Base-by-base conservation (phyloP, 108 stramenopile genomes). In the Cyclotella kingstonii region DNA sequence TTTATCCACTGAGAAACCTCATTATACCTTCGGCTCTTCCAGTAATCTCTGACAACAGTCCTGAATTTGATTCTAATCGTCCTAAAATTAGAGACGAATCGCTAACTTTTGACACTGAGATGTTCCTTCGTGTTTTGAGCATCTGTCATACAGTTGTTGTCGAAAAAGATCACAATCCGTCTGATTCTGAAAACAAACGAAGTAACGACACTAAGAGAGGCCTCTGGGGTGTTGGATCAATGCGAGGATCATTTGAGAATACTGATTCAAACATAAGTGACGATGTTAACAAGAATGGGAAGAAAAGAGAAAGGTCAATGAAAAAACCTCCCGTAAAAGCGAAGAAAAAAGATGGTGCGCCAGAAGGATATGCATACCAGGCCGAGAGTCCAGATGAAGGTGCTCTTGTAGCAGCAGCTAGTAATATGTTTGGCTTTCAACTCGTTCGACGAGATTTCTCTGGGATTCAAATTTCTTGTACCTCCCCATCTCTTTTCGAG, bases 331-430 rank as follows among this genome's bases (percentile, higher is more conserved):
- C n/a, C n/a, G n/a, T 11, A 25, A 46, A 60, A 18, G 48, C 60
- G 31, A 80, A 81, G 66, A 77, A 71, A 17, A 44, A 79, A 9
- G 91, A 93, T 52, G 91, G 91, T 12, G 89, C 93, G 4, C 93
- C 93, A 17, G 38, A 57, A 8, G 93, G 93, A 11, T 84, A 53
- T 55, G 81, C 79, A 3, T 95, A 93, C 61, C 91, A 93, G 61
- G 94, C 94, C 4, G 94, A 95, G 61, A 89, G 87, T 77, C 94
- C 94, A 4, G 94, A 95, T 43, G 94, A 95, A 74, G 88, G 87
- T 35, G 94, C 94, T 0, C 82, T 95, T 22, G 94, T 95, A 23
- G 70, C 81, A 6, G 89, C 82, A 15, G 87, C 90, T 22, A 87
- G 89, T 58, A 78, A 72, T 23, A 62, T 69, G 28, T 91, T 78